phyloP scores from a whole-genome alignment of 2,329 filamentous ascomycete species.

The Monosporascus cannonballus region DNA sequence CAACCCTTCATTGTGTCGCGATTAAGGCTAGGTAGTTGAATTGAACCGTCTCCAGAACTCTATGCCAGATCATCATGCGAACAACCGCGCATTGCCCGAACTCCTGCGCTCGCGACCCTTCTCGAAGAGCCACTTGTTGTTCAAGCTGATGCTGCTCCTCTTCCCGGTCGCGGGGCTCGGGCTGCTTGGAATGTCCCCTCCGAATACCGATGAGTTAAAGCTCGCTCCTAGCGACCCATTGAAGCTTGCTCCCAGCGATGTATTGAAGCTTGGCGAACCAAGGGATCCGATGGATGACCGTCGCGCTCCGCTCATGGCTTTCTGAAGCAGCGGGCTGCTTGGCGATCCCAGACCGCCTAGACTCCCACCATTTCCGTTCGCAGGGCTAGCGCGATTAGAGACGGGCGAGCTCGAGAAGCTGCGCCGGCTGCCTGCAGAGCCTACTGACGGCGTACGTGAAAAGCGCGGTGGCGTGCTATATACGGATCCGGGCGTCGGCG shows the following conservation, averaged over 20 bases:
- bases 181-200: slow-evolving; percentile 63
- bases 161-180: slow-evolving; percentile 56
- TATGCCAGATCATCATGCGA: slow-evolving; percentile 7
- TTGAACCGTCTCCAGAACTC: neutral
- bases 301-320: slow-evolving; percentile 51
- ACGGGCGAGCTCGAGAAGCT: slow-evolving; percentile 54
- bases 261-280: slow-evolving; percentile 38
- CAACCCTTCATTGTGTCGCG: neutral
- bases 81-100: slow-evolving; percentile 36
- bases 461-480: slow-evolving; percentile 87
- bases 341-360: slow-evolving; percentile 36
- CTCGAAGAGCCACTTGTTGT: slow-evolving; percentile 94
- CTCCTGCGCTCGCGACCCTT: slow-evolving; percentile 54
- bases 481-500: slow-evolving; percentile 61
- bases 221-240: slow-evolving; percentile 36
- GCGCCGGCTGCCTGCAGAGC: slow-evolving; percentile 55
- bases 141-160: slow-evolving; percentile 69
- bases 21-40: no score
- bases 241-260: slow-evolving; percentile 52
- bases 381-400: slow-evolving; percentile 49
- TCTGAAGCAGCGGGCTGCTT: slow-evolving; percentile 58
- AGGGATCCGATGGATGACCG: slow-evolving; percentile 58
- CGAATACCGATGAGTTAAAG: slow-evolving; percentile 41
- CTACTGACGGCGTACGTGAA: slow-evolving; percentile 63
- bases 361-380: slow-evolving; percentile 18